Evolutionary conservation across 768 basidiomycete genomes (phyloP).

Genomic region (Tricholoma saponaceum): DNA sequence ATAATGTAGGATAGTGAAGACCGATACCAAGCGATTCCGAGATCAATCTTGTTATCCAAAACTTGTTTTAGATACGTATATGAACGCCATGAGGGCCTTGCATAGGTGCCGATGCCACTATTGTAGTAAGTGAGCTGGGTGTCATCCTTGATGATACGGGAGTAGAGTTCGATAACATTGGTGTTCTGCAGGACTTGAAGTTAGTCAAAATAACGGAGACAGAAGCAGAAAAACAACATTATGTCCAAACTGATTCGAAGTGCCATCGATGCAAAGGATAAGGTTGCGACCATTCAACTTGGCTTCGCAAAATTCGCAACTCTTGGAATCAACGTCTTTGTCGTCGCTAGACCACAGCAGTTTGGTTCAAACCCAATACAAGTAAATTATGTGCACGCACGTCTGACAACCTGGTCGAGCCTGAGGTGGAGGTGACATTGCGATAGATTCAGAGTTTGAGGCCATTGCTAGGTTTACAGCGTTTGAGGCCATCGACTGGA

Average conservation of each 20-base stretch:
- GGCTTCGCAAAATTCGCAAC: background rate
- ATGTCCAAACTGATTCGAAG: background rate
- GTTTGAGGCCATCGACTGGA: background rate
- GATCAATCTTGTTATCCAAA: constrained; percentile 9
- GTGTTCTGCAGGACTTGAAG: background rate
- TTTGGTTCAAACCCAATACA: no score
- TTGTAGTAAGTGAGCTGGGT: constrained; percentile 14
- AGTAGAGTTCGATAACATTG: constrained; percentile 6
- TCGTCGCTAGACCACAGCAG: background rate
- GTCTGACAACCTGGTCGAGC: no score
- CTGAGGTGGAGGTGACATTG: no score
- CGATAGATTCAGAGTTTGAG: no score
- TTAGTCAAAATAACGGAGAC: background rate
- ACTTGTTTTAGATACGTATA: constrained; percentile 4
- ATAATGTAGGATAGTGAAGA: background rate
- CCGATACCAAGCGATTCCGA: constrained; percentile 15
- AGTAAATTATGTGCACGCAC: no score
- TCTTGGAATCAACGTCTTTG: background rate
- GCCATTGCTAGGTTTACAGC: background rate
- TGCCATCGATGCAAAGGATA: background rate
- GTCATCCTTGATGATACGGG: background rate
- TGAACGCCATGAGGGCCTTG: constrained; percentile 10
- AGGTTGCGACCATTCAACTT: background rate
- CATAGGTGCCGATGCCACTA: constrained; percentile 17
- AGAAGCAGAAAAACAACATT: background rate